A percentile compares a stretch with the other conserved stretches of the same genome.
phyloP scores from a whole-genome alignment of 2,329 filamentous ascomycete species.

The Diplodia seriata region DNA sequence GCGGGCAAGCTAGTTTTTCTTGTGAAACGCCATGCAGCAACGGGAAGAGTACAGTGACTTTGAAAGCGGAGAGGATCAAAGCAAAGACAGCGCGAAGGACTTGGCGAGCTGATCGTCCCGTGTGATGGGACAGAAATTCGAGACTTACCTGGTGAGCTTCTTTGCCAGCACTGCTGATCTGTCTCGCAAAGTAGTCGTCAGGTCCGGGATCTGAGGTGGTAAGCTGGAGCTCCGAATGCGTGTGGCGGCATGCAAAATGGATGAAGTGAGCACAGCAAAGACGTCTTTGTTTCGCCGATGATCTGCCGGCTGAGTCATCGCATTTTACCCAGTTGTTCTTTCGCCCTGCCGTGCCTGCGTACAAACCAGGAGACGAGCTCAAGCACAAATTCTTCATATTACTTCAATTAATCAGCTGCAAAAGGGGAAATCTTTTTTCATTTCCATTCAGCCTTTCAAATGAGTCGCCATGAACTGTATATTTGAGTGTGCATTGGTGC shows the following conservation, averaged over 20 bases:
- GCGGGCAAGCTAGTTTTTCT: not conserved
- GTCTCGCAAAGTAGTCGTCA: not conserved
- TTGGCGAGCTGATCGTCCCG: not conserved
- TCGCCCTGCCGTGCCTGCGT: too few relatives aligned
- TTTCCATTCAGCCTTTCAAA: too few relatives aligned
- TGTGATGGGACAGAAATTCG: not conserved
- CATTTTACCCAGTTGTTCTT: too few relatives aligned
- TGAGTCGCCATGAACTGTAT: too few relatives aligned
- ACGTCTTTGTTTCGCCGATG: not conserved
- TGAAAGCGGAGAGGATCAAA: not conserved
- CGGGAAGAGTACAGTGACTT: not conserved
- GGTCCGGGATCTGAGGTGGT: constrained; percentile 5
- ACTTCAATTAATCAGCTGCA: too few relatives aligned
- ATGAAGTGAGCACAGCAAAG: constrained; percentile 14
- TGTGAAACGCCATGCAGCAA: not conserved
- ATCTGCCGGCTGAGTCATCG: not conserved
- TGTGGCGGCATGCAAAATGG: not conserved
- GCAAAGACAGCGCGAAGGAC: not conserved
- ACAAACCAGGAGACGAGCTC: too few relatives aligned
- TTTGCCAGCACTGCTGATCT: too few relatives aligned
- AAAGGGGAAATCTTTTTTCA: fast-evolving
- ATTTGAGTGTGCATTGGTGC: too few relatives aligned
- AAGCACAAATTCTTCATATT: too few relatives aligned
- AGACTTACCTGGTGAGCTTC: not conserved
- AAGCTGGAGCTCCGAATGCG: constrained; percentile 5